Conservation (phyloP, 345 rosid genomes). For the Odontarrhena argentea region DNA sequence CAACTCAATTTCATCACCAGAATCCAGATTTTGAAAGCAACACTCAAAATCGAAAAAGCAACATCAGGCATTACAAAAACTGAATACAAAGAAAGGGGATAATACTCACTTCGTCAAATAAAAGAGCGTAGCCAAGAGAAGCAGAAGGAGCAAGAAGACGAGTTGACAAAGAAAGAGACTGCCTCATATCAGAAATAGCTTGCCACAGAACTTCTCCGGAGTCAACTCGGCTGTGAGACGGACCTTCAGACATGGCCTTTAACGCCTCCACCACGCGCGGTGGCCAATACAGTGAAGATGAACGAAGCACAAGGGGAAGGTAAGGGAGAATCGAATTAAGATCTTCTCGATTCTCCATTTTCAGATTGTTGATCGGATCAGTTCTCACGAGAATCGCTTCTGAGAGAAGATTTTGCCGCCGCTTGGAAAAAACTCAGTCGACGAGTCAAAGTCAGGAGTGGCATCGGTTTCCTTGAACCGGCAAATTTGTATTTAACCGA, state of each 20-base stretch:
- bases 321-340: slow-evolving; percentile 55
- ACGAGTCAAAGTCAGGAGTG: slow-evolving; percentile 3
- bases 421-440: background rate
- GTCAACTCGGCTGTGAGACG: slow-evolving; percentile 56
- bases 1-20: slow-evolving; percentile 18
- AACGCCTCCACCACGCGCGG: slow-evolving; percentile 61
- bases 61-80: too few species aligned
- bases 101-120: slow-evolving; percentile 63
- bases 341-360: slow-evolving; percentile 63
- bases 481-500: background rate
- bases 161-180: slow-evolving; percentile 48
- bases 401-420: slow-evolving; percentile 19
- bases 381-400: slow-evolving; percentile 20
- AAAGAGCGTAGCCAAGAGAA: slow-evolving; percentile 58
- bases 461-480: slow-evolving; percentile 3
- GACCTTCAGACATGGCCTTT: slow-evolving; percentile 64
- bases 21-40: too few species aligned
- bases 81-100: background rate
- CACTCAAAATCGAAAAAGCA: too few species aligned
- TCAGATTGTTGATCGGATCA: background rate
- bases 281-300: slow-evolving; percentile 67
- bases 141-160: slow-evolving; percentile 51
- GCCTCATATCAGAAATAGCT: slow-evolving; percentile 60
- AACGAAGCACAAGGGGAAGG: slow-evolving; percentile 56
- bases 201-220: slow-evolving; percentile 63